These are phyloP conservation scores for Trypanosoma lewisi DNA, from an alignment of 208 protist genomes.

Conservation along the genomic window DNA sequence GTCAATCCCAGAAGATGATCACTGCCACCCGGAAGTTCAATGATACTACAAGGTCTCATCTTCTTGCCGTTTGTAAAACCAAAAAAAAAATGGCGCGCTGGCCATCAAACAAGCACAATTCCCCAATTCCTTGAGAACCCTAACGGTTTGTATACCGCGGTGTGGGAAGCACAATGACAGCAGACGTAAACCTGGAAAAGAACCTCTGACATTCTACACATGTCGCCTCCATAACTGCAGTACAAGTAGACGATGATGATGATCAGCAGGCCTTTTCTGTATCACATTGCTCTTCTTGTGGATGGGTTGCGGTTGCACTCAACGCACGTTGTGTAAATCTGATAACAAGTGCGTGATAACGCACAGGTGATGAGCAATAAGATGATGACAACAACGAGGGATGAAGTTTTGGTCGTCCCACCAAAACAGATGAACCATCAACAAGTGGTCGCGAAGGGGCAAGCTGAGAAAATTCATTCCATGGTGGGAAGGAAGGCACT, in stretches of 20 bases:
- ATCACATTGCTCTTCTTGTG: neutral
- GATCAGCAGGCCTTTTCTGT: neutral
- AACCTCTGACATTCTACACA: conserved; percentile 16
- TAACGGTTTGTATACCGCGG: neutral
- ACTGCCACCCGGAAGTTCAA: neutral
- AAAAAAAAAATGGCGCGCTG: conserved; percentile 18
- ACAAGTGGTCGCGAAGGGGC: neutral
- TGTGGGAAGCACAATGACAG: conserved; percentile 3
- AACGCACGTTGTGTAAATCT: neutral
- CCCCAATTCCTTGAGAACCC: neutral
- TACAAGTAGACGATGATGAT: neutral
- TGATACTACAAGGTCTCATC: conserved; percentile 8
- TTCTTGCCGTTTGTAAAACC: neutral
- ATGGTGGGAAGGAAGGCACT: neutral
- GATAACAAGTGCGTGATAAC: conserved; percentile 7
- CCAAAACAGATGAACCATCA: conserved; percentile 5
- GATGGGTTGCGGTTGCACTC: too few species aligned
- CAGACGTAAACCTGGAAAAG: conserved; percentile 8
- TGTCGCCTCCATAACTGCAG: conserved; percentile 11
- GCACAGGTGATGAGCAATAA: neutral
- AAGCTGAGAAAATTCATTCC: conserved; percentile 3
- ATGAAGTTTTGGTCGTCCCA: conserved; percentile 5
- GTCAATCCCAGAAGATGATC: conserved; percentile 12
- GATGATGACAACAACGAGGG: too few species aligned
- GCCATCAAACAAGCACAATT: conserved; percentile 22